Evolutionary conservation across 257 asterid species (phyloP).

Genomic region (Dorcoceras hygrometricum): DNA sequence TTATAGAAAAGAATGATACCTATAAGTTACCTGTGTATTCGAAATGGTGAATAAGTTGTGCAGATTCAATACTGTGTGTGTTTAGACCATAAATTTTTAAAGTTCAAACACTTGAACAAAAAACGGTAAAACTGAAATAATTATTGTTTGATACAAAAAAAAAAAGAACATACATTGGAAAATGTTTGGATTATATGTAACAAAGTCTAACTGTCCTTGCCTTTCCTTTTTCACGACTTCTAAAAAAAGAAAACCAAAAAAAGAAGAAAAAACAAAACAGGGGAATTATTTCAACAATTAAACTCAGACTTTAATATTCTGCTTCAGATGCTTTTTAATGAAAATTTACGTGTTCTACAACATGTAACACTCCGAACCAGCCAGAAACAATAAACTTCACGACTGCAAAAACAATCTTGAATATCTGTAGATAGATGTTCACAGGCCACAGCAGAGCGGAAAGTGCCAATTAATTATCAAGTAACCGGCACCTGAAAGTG

Average conservation of each 20-base stretch:
- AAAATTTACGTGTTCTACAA: conserved; percentile 16
- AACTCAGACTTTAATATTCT: conserved; percentile 1
- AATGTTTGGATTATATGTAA: neutral
- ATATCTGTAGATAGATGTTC: conserved; percentile 27
- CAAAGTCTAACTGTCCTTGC: neutral
- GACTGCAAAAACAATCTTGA: conserved; percentile 16
- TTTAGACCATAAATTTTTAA: no score
- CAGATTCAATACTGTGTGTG: no score
- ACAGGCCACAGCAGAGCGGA: conserved; percentile 10
- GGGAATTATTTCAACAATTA: conserved; percentile 4
- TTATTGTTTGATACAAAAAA: no score
- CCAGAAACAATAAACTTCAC: conserved; percentile 4
- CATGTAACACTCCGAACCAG: conserved; percentile 25
- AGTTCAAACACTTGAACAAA: no score
- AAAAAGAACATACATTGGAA: no score
- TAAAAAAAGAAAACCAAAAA: no score
- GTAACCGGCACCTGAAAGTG: conserved; percentile 24
- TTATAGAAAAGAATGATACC: no score
- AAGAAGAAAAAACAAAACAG: neutral
- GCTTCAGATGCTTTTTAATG: conserved; percentile 17
- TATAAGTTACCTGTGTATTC: no score
- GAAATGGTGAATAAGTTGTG: no score
- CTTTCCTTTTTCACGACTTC: neutral
- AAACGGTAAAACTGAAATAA: no score
- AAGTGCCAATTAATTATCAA: conserved; percentile 24